Conservation (phyloP, 208 protist species). For the Leishmania turanica region DNA sequence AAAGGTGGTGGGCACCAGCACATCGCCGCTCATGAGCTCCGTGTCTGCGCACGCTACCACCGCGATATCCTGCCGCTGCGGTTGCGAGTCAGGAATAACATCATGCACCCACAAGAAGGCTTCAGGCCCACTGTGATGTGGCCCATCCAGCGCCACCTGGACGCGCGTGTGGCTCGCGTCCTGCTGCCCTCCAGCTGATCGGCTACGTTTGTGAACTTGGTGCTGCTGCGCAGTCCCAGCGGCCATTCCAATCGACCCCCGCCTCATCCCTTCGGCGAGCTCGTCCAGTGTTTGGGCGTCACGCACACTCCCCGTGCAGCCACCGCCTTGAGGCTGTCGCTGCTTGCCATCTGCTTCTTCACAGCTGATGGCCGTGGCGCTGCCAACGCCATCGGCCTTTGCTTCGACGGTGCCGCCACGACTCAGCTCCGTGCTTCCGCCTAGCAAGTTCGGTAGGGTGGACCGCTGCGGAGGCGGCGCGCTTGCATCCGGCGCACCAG, state of each 20-base stretch:
- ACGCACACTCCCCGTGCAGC: neutral
- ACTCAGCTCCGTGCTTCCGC: slow-evolving; percentile 12
- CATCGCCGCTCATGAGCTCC: neutral
- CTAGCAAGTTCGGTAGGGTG: neutral
- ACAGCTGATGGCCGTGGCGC: neutral
- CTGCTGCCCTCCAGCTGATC: neutral
- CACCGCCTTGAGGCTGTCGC: neutral
- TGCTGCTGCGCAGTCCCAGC: neutral
- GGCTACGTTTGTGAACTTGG: neutral
- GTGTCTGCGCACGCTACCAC: neutral
- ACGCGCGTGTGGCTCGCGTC: neutral
- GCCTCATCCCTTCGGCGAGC: neutral
- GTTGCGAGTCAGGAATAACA: slow-evolving; percentile 3
- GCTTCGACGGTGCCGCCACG: neutral
- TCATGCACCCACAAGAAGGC: slow-evolving; percentile 1
- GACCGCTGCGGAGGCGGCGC: neutral
- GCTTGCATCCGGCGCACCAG: neutral
- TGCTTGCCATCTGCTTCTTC: neutral
- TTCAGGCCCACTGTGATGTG: neutral
- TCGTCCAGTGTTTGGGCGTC: neutral
- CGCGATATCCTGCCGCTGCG: neutral
- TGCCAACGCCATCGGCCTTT: neutral
- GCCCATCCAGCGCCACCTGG: neutral
- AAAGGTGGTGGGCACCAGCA: slow-evolving; percentile 11
- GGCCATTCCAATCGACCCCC: neutral